Base-by-base conservation (phyloP, 23 red algal species). In the Gracilaria vermiculophylla region DNA sequence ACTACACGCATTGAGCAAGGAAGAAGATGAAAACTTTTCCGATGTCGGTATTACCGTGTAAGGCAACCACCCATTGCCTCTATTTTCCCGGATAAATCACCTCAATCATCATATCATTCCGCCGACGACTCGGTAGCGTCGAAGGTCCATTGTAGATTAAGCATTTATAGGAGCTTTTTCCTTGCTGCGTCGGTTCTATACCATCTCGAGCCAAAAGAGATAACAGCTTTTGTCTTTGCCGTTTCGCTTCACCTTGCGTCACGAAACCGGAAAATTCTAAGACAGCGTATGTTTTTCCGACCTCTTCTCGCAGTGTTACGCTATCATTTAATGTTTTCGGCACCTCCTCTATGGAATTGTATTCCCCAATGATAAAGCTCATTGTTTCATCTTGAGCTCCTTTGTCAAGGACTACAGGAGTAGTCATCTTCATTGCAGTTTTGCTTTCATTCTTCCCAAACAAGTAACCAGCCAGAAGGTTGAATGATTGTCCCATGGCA, bases 391-490 rank as follows among this genome's bases (percentile, higher is more conserved):
- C 34, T 12, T 43, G 70, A 41, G 53, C 41, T 35, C 90, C 90
- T 39, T 93, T 88, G 27, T 70, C 54, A 29, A 88, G 57, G 5
- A 95, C 76, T 27, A 95, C 92, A 20, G 92, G 92, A 34, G 92
- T 95, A 0, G 92, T 95, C 92, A 95, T 95, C 52, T 82, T 81
- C 85, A 95, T 95, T 0, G 76, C 57, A 53, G 57, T 80, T 13
- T 88, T 88, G 15, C 24, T 48, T 15, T 73, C 80, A 69, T 95
- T 95, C 53, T 88, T 88, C 20, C 92, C 92, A 76, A 95, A 95
- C 17, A 95, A 47, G 55, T 87, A 95, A 12, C 87, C 75, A 37
- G 92, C 92, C 15, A 95, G 85, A 13, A 44, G 90, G 43, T 86
- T 90, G 44, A 95, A 95, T 45, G 73, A 52, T 62, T 76, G 66